Percentiles rank a stretch among this genome's conserved stretches.
Evolutionary conservation across 805 yeast genomes (phyloP).

Genomic region (Metschnikowia dekortorum): DNA sequence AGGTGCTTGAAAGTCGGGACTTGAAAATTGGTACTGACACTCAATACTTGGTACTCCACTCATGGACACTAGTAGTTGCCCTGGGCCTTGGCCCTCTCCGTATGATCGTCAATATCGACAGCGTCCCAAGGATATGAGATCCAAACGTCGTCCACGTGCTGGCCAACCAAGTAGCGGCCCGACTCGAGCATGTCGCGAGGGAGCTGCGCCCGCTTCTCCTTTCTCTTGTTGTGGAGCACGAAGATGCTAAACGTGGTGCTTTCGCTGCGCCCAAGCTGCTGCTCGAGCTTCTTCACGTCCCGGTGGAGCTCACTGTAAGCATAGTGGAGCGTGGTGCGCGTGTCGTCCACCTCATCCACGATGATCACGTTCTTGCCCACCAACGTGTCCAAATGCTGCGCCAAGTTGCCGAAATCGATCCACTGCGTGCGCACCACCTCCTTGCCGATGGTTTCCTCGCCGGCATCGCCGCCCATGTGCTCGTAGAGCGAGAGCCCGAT

Average conservation of each 20-base stretch:
- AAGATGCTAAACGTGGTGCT: constrained; percentile 60
- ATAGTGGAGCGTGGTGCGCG: constrained; percentile 78
- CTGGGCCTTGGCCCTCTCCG: constrained; percentile 66
- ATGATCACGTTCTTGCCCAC: constrained; percentile 68
- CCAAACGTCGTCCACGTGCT: constrained; percentile 76
- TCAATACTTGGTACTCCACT: no score
- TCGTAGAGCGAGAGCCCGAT: constrained; percentile 18
- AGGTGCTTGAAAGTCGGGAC: no score
- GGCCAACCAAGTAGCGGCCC: constrained; percentile 66
- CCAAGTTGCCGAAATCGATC: constrained; percentile 56
- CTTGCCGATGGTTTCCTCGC: constrained; percentile 32
- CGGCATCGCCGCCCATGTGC: constrained; percentile 15
- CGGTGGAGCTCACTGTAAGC: constrained; percentile 71
- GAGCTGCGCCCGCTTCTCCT: constrained; percentile 67
- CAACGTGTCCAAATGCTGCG: constrained; percentile 55
- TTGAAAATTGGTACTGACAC: no score
- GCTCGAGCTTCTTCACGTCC: constrained; percentile 58
- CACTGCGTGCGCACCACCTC: constrained; percentile 75
- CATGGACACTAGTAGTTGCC: constrained; percentile 41
- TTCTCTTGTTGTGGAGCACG: constrained; percentile 72
- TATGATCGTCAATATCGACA: constrained; percentile 68
- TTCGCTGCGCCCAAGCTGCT: constrained; percentile 44
- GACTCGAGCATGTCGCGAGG: constrained; percentile 59
- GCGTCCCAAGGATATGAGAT: constrained; percentile 88
- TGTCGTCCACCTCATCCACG: constrained; percentile 83